Evolutionary conservation across 1,139 yeast species (phyloP), one percentile per base, ranked within the genome.

Genomic region (Taiozyma sp.): DNA sequence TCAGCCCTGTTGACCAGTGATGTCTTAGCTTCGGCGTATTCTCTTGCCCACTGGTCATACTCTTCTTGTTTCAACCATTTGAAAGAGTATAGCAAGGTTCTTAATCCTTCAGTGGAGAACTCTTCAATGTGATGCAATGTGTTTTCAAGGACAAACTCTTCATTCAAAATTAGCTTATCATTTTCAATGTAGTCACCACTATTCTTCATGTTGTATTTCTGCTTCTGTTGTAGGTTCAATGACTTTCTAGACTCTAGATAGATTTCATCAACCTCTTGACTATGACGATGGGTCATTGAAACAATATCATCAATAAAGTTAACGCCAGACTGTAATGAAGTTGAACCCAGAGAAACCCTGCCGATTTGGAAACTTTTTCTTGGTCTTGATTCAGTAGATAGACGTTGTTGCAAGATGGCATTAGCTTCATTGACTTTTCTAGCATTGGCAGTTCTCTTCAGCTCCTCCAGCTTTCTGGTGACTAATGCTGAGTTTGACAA

Each of bases 71-170:
- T 77, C 41, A 95, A 60, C 85, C 93, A 88, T 59, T 80, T 81
- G 68, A 80, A 89, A 1, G 90, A 85, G 65, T 90, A 95, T 56
- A 95, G 67, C 55, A 93, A 75, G 0, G 99, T 95, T 63, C 99
- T 79, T 53, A 93, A 73, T 1, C 99, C 99, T 57, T 93, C 98
- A 0, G 95, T 85, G 0, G 98, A 90, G 65, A 91, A 93, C 53
- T 88, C 96, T 59, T 93, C 98, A 51, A 95, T 79, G 58, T 95
- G 97, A 60, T 88, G 88, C 52, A 93, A 72, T 0, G 98, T 93
- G 56, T 81, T 83, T 63, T 91, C 97, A 51, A 91, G 67, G 8
- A 91, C 74, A 61, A 80, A 88, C 56, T 81, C 90, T 24, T 89
- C 96, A 62, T 88, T 86, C n/a, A 77, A 66, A 11, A 87, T 73